These are phyloP conservation scores for Theobroma cacao DNA, from an alignment of 345 rosid genomes.

Conservation along the genomic window DNA sequence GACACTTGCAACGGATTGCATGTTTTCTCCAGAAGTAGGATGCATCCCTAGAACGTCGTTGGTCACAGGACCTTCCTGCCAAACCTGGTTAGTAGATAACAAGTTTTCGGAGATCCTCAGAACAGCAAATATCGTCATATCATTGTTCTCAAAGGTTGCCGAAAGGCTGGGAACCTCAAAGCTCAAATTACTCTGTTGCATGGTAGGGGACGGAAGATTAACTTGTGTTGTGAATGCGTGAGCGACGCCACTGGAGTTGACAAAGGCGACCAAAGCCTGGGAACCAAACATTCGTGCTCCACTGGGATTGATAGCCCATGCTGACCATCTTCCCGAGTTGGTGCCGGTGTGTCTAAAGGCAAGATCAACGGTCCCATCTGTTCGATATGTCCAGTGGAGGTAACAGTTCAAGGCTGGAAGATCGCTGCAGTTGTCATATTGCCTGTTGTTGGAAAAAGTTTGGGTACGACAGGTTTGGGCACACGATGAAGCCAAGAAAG, in stretches of 20 bases:
- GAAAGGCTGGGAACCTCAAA: conserved; percentile 41
- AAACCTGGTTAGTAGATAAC: conserved; percentile 47
- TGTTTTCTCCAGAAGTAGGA: conserved; percentile 18
- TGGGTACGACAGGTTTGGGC: conserved; percentile 39
- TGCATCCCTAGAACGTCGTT: conserved; percentile 7
- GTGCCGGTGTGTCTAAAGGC: conserved; percentile 58
- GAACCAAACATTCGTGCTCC: conserved; percentile 40
- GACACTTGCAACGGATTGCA: conserved; percentile 31
- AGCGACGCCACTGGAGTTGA: conserved; percentile 33
- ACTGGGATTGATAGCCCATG: conserved; percentile 73
- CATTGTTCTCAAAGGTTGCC: conserved; percentile 24
- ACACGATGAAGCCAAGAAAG: conserved; percentile 16
- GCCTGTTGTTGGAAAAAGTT: conserved; percentile 32
- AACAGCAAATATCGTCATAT: conserved; percentile 64
- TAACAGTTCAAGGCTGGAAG: conserved; percentile 49
- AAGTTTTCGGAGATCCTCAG: conserved; percentile 34
- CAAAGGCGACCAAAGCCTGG: conserved; percentile 64
- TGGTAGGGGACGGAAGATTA: background rate
- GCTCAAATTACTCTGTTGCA: conserved; percentile 31
- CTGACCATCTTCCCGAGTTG: conserved; percentile 40
- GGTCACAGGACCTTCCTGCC: conserved; percentile 61
- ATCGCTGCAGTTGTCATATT: conserved; percentile 31
- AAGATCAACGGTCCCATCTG: conserved; percentile 41
- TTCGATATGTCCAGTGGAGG: conserved; percentile 62
- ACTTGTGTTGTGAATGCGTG: conserved; percentile 40